Base-by-base conservation (phyloP, 2,329 filamentous ascomycete species). In the Dactylellina haptotyla region DNA sequence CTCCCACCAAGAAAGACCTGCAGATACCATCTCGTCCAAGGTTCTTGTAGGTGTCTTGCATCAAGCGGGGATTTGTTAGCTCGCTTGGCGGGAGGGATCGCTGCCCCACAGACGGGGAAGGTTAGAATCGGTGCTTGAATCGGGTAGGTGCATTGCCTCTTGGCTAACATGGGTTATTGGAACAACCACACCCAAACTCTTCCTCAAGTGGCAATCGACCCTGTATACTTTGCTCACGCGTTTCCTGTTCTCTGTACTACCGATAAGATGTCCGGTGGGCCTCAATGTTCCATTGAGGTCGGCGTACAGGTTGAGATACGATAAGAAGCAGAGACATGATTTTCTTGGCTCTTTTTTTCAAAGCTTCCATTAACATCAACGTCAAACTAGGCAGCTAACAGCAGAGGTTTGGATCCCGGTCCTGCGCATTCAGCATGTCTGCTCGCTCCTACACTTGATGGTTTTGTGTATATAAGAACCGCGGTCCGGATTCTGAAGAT, bases 341-440 rank as follows among this genome's bases (percentile, higher is more conserved):
- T 32, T 58, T 32, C 39, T 73, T 65, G 61, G 61, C 69, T n/a
- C 26, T 10, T 26, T 43, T 51, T 26, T 58, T 66, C 30, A 45
- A 73, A 73, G 58, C 69, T 73, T 66, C 61, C 69, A 37, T 66
- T 66, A 66, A 57, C 46, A 66, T 73, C 61, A 45, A 66, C 54
- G 69, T 39, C 43, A 56, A 61, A 48, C 61, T 73, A 73, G 69
- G 69, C 69, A 73, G 61, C 69, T 73, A 61, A 32, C 48, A 56
- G 26, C 61, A 65, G 41, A 26, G 46, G 32, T 14, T 18, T 62
- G 18, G 25, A 30, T 25, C 26, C 18, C 18, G 12, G 18, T 20
- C 18, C 16, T 10, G 18, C 41, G 14, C 14, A n/a, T 45, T 61
- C 54, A 28, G 34, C 48, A 57, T 39, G 32, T 46, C 18, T 45